These are phyloP conservation scores for Punctularia strigosozonata DNA, from an alignment of 768 basidiomycete species.

Conservation along the genomic window DNA sequence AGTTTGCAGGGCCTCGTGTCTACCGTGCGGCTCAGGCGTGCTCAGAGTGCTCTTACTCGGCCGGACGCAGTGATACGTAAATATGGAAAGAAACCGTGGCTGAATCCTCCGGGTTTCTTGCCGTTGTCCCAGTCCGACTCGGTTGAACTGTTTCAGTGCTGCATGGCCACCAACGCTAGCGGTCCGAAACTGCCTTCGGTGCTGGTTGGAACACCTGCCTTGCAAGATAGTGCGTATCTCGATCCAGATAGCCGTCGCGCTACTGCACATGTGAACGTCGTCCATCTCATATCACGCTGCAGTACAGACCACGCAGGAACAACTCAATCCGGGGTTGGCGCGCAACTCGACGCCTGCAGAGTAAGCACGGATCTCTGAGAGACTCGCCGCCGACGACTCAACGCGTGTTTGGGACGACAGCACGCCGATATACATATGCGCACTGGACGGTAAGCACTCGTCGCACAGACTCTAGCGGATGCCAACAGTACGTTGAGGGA, in stretches of 20 bases:
- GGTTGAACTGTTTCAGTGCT: not conserved
- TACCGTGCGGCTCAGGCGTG: too few species aligned
- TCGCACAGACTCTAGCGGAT: conserved; percentile 1
- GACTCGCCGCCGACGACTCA: not conserved
- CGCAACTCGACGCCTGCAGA: conserved; percentile 55
- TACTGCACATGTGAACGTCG: not conserved
- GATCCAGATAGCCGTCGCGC: not conserved
- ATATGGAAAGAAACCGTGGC: too few species aligned
- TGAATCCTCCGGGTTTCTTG: too few species aligned
- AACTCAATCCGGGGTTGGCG: conserved; percentile 39
- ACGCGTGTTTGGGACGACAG: conserved; percentile 20
- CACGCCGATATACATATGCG: conserved; percentile 76
- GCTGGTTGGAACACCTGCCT: conserved; percentile 34
- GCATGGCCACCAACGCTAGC: conserved; percentile 5
- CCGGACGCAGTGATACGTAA: too few species aligned
- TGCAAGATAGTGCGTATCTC: conserved; percentile 35
- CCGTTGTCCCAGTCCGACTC: not conserved
- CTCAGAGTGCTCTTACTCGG: too few species aligned
- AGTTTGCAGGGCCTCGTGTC: too few species aligned
- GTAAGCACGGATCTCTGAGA: conserved; percentile 26
- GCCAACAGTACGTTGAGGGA: not conserved
- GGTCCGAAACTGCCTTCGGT: conserved; percentile 30
- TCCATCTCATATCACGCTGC: not conserved
- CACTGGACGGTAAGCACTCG: conserved; percentile 43
- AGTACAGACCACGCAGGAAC: conserved; percentile 45